Evolutionary conservation across 2,329 filamentous ascomycete genomes (phyloP).

Genomic region (Sporothrix phasma): DNA sequence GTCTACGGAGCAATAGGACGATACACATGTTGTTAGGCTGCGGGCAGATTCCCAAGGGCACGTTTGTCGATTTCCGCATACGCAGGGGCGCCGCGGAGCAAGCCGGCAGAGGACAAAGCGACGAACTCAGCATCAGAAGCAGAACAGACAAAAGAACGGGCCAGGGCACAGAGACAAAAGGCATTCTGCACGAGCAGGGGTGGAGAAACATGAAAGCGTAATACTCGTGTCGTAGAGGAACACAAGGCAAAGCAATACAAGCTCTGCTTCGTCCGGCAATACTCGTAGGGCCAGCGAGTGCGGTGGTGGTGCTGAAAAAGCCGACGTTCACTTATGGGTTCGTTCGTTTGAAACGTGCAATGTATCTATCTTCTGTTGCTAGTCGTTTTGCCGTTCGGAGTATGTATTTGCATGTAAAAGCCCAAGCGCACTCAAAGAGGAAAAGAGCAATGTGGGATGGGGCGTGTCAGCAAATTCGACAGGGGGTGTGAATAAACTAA

Average conservation of each 20-base stretch:
- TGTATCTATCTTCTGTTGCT: not conserved
- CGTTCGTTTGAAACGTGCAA: not conserved
- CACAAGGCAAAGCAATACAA: not conserved
- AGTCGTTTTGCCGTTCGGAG: too few relatives aligned
- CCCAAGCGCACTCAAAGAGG: not conserved
- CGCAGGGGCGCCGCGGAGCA: not conserved
- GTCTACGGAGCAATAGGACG: not conserved
- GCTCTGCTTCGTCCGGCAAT: not conserved
- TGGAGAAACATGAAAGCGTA: not conserved
- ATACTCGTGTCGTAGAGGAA: not conserved
- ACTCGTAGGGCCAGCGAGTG: not conserved
- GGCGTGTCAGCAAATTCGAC: not conserved
- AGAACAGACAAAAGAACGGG: not conserved
- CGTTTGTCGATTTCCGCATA: slow-evolving; percentile 5
- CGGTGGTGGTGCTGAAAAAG: slow-evolving; percentile 4
- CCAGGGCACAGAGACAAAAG: not conserved
- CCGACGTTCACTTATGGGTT: not conserved
- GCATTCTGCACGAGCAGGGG: not conserved
- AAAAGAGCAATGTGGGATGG: not conserved
- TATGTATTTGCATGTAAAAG: not conserved
- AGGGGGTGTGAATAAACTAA: slow-evolving; percentile 2
- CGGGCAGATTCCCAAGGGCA: slow-evolving; percentile 1
- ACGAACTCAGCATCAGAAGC: not conserved
- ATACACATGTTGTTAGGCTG: slow-evolving; percentile 5
- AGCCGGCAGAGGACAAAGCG: not conserved